These are phyloP conservation scores for Solioccasus polychromus DNA, from an alignment of 768 basidiomycete genomes.

Conservation along the genomic window DNA sequence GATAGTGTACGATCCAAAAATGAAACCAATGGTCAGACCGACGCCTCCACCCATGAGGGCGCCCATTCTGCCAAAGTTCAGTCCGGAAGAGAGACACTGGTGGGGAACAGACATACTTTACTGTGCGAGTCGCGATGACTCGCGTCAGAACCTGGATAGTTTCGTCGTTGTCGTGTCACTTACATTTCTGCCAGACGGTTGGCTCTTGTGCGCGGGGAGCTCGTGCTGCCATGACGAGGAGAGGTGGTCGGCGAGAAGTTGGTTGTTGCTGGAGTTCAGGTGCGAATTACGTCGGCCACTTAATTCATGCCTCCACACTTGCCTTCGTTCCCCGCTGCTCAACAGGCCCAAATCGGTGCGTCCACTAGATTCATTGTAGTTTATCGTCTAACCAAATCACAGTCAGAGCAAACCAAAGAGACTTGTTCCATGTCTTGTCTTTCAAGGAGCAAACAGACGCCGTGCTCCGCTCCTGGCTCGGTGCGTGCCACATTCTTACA, in stretches of 20 bases:
- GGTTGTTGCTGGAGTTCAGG: neutral
- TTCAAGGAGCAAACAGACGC: slow-evolving; percentile 74
- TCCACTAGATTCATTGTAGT: slow-evolving; percentile 6
- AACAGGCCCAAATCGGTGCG: slow-evolving; percentile 87
- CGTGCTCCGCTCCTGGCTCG: slow-evolving; percentile 75
- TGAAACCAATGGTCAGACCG: slow-evolving; percentile 94
- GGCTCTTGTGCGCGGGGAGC: slow-evolving; percentile 46
- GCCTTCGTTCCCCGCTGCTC: slow-evolving; percentile 66
- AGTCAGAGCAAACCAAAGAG: slow-evolving; percentile 87
- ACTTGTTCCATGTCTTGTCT: slow-evolving; percentile 71
- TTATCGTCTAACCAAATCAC: slow-evolving; percentile 12
- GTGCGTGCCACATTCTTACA: slow-evolving; percentile 37
- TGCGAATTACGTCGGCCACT: slow-evolving; percentile 4
- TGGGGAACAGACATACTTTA: slow-evolving; percentile 48
- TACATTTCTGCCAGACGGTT: slow-evolving; percentile 77
- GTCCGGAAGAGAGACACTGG: slow-evolving; percentile 5
- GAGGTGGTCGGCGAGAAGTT: neutral
- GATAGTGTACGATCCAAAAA: slow-evolving; percentile 93
- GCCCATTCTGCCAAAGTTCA: slow-evolving; percentile 66
- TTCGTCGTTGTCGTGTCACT: slow-evolving; percentile 19
- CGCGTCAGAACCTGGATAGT: slow-evolving; percentile 11
- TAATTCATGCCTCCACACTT: slow-evolving; percentile 20
- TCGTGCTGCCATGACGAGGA: slow-evolving; percentile 29
- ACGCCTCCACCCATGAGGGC: slow-evolving; percentile 92
- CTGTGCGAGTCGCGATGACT: slow-evolving; percentile 31